Percentiles rank a stretch among this genome's conserved stretches.
Conservation (phyloP, 2,329 filamentous ascomycete species). For the Rasamsonia emersonii region DNA sequence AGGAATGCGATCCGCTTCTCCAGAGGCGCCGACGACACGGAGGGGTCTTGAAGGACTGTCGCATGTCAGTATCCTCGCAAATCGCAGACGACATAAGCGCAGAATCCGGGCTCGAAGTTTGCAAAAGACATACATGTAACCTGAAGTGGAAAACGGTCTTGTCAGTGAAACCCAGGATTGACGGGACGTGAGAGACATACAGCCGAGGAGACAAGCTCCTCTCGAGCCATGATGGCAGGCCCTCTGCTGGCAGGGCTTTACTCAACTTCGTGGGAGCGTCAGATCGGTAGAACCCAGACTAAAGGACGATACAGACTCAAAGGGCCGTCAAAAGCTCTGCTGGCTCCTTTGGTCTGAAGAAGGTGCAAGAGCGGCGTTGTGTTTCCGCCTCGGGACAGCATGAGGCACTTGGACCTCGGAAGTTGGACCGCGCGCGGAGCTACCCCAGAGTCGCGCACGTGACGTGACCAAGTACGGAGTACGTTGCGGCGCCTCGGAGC, state of each 20-base stretch:
- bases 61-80: slow-evolving; percentile 1
- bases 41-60: slow-evolving; percentile 89
- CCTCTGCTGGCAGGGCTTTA: slow-evolving; percentile 7
- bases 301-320: no score
- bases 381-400: no score
- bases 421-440: slow-evolving; percentile 19
- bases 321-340: no score
- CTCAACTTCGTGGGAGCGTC: no score
- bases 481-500: no score
- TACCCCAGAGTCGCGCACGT: slow-evolving; percentile 22
- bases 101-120: not conserved
- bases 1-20: slow-evolving; percentile 91
- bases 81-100: slow-evolving; percentile 27
- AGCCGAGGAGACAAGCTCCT: slow-evolving; percentile 83
- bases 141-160: slow-evolving; percentile 22
- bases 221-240: slow-evolving; percentile 67
- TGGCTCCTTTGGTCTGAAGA: no score
- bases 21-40: slow-evolving; percentile 77
- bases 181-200: slow-evolving; percentile 39
- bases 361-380: no score
- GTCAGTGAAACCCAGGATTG: slow-evolving; percentile 20
- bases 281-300: no score
- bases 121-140: slow-evolving; percentile 41
- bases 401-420: slow-evolving; percentile 26
- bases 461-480: no score